Conservation (phyloP, 2,329 filamentous ascomycete species). For the Talaromyces marneffei region DNA sequence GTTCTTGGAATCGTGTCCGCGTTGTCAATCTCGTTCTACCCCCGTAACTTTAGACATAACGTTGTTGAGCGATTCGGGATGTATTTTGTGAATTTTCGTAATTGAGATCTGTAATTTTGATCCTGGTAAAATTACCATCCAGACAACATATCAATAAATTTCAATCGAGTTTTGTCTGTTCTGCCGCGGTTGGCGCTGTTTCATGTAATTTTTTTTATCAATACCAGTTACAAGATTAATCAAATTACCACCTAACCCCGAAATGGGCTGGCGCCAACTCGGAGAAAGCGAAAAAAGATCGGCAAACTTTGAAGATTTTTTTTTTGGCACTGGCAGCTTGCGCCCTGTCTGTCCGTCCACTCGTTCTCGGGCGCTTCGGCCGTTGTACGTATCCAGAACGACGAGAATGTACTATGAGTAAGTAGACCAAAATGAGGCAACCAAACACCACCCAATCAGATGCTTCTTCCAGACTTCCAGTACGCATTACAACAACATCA, state of each 20-base stretch:
- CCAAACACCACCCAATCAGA: too few relatives aligned
- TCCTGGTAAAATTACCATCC: background rate
- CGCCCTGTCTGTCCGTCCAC: background rate
- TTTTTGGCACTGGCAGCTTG: background rate
- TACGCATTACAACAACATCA: background rate
- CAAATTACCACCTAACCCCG: background rate
- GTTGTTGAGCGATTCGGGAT: background rate
- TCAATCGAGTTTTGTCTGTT: background rate
- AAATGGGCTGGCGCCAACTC: background rate
- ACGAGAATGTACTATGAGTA: too few relatives aligned
- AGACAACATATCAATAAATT: background rate
- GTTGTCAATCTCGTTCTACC: background rate
- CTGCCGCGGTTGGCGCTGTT: background rate
- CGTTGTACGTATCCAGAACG: too few relatives aligned
- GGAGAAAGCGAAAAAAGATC: slow-evolving; percentile 4
- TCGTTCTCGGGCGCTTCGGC: background rate
- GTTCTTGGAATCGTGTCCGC: background rate
- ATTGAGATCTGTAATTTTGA: background rate
- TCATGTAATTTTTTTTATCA: background rate
- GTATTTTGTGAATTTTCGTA: too few relatives aligned
- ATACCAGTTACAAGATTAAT: background rate
- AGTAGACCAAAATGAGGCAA: too few relatives aligned
- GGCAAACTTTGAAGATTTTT: slow-evolving; percentile 3
- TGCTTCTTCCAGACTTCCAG: too few relatives aligned
- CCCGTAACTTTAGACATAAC: background rate